phyloP scores from a whole-genome alignment of 257 asterid species.

The Ocimum tenuiflorum region DNA sequence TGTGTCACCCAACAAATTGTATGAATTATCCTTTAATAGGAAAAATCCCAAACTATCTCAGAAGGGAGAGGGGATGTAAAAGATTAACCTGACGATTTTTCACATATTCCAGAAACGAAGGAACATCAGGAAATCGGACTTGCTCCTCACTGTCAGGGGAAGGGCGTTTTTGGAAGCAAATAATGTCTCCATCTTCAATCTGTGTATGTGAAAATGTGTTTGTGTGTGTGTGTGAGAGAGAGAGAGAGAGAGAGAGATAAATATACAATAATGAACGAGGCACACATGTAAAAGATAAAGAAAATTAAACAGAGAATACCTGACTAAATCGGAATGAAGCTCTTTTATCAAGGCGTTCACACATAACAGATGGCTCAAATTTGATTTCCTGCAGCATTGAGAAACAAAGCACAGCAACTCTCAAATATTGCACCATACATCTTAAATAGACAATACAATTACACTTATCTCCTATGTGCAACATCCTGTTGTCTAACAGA shows the following conservation, averaged over 20 bases:
- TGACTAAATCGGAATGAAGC: slow-evolving; percentile 73
- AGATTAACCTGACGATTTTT: slow-evolving; percentile 82
- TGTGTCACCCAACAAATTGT: background rate
- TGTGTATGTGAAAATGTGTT: too few relatives aligned
- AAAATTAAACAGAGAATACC: slow-evolving; percentile 35
- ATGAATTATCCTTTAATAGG: background rate
- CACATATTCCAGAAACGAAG: slow-evolving; percentile 81
- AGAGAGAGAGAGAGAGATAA: background rate
- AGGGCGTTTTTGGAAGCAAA: slow-evolving; percentile 82
- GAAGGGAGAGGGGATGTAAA: background rate
- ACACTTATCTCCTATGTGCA: background rate
- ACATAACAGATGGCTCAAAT: slow-evolving; percentile 93
- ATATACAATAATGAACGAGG: slow-evolving; percentile 1
- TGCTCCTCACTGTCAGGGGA: slow-evolving; percentile 54
- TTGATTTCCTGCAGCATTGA: slow-evolving; percentile 60
- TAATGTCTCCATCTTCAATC: slow-evolving; percentile 98
- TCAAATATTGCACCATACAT: slow-evolving; percentile 1
- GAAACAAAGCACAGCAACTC: background rate
- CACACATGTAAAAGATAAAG: background rate
- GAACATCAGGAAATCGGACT: slow-evolving; percentile 71
- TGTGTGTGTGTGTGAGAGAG: background rate
- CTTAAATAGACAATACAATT: slow-evolving; percentile 12
- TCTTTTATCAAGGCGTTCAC: slow-evolving; percentile 80
- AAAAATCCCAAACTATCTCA: background rate
- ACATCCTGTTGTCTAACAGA: background rate